Percentiles rank a stretch among this genome's conserved stretches.
Evolutionary conservation across 441 rosid genomes (phyloP).

Genomic region (Pelargonium cotyledonis): DNA sequence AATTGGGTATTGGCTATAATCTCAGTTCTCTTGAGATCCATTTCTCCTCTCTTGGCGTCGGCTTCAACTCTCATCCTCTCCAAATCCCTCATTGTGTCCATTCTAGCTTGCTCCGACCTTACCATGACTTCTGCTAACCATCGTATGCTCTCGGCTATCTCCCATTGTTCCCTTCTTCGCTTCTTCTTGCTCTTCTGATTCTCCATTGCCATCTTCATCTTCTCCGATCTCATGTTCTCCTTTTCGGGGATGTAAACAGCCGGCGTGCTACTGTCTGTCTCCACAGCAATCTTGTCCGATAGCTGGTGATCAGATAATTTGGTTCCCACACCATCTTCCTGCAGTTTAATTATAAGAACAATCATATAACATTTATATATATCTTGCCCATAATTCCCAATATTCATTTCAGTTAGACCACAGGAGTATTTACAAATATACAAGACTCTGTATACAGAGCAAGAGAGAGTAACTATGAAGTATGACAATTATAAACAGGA

Average conservation of each 20-base stretch:
- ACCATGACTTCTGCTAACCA: constrained; percentile 80
- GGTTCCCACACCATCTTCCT: constrained; percentile 58
- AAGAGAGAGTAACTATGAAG: too few species aligned
- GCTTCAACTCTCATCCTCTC: constrained; percentile 90
- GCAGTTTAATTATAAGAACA: not conserved
- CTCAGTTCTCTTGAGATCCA: constrained; percentile 86
- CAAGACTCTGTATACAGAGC: too few species aligned
- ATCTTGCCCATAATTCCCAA: not conserved
- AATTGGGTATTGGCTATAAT: constrained; percentile 81
- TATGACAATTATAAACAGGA: too few species aligned
- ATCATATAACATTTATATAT: not conserved
- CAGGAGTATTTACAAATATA: too few species aligned
- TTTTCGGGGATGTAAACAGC: constrained; percentile 45
- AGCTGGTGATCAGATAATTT: constrained; percentile 37
- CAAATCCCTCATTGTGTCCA: constrained; percentile 79
- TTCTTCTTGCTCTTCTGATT: constrained; percentile 27
- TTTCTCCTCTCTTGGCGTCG: constrained; percentile 72
- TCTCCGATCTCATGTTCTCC: constrained; percentile 28
- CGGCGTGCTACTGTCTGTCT: constrained; percentile 84
- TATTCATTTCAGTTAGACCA: not conserved
- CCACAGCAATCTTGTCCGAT: constrained; percentile 48
- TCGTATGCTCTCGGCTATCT: constrained; percentile 69
- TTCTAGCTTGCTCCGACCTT: constrained; percentile 76
- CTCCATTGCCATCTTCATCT: constrained; percentile 27
- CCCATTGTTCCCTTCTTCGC: constrained; percentile 43